These are phyloP conservation scores for Zoysia japonica DNA, from an alignment of 176 grass and related monocot genomes.

Conservation along the genomic window DNA sequence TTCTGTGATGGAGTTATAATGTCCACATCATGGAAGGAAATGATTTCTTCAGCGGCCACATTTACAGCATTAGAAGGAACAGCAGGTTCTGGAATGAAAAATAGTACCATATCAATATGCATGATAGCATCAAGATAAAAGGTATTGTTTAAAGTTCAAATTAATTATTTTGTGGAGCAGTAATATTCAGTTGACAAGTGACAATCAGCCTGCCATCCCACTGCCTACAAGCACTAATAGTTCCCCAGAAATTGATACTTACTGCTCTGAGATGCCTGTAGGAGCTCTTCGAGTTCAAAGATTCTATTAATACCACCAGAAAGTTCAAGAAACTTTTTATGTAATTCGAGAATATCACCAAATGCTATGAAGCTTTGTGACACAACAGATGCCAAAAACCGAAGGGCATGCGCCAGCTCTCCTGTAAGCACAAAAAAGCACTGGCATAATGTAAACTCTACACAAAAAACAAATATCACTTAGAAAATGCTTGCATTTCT, in stretches of 20 bases:
- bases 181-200: constrained; percentile 14
- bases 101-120: constrained; percentile 9
- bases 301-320: constrained; percentile 96
- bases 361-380: constrained; percentile 99
- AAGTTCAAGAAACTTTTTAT: constrained; percentile 90
- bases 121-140: constrained; percentile 17
- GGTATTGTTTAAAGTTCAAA: background rate
- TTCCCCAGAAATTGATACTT: constrained; percentile 34
- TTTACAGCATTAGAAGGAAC: constrained; percentile 47
- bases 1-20: constrained; percentile 90
- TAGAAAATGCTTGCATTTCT: background rate
- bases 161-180: constrained; percentile 15
- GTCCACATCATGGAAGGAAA: constrained; percentile 83
- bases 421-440: constrained; percentile 56
- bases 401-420: constrained; percentile 87
- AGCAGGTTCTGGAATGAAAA: constrained; percentile 56
- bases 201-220: constrained; percentile 1
- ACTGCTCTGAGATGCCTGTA: constrained; percentile 83
- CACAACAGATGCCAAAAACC: constrained; percentile 93
- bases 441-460: constrained; percentile 9
- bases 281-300: constrained; percentile 94
- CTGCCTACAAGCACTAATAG: background rate
- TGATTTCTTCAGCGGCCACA: constrained; percentile 50
- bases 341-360: constrained; percentile 92
- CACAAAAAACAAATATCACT: constrained; percentile 12